Evolutionary conservation across 2,329 filamentous ascomycete species (phyloP), one percentile per base, ranked within the genome.

Genomic region (Sporothrix inflata): DNA sequence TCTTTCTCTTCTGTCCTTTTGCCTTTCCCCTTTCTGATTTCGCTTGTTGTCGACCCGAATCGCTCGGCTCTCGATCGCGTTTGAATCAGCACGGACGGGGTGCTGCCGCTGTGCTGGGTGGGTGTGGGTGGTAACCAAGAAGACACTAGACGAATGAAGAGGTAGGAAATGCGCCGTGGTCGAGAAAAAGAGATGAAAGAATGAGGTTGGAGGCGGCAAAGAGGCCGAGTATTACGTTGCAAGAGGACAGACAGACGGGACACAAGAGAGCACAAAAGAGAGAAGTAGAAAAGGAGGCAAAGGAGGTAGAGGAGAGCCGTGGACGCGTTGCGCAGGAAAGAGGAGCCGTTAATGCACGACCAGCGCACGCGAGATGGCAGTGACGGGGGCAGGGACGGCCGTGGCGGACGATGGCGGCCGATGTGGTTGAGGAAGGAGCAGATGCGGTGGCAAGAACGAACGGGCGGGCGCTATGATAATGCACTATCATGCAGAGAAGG

Each of bases 401-500:
- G 34, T 42, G 30, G 49, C 34, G 34, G 34, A 63, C 57, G 19
- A 40, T 55, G 30, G 66, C 30, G 30, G 49, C 66, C 47, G 27
- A 16, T 24, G 19, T 24, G 34, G 38, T 38, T 16, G 30, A 42
- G 57, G 34, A 42, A 42, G 34, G 60, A 21, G 53, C 24, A 47
- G 61, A 24, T 24, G 45, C 30, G 4, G 66, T 69, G 66, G 66
- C 66, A 55, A 55, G 49, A 55, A 45, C 67, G 67, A 40, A n/a
- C 49, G 14, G 67, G 21, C n/a, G 49, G n/a, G 27, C 27, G 47
- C 65, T 53, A 53, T 53, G 65, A 68, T 51, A 38, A 53, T 40
- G 45, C 65, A 40, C 65, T 68, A 65, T 47, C 27, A 53, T 68
- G 47, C 47, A 40, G 45, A 53, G 47, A 53, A 68, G 65, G 65